A percentile compares a stretch with the other conserved stretches of the same genome.
Conservation (phyloP, 164 flowering plant species). For the Paratinospora sagittata region DNA sequence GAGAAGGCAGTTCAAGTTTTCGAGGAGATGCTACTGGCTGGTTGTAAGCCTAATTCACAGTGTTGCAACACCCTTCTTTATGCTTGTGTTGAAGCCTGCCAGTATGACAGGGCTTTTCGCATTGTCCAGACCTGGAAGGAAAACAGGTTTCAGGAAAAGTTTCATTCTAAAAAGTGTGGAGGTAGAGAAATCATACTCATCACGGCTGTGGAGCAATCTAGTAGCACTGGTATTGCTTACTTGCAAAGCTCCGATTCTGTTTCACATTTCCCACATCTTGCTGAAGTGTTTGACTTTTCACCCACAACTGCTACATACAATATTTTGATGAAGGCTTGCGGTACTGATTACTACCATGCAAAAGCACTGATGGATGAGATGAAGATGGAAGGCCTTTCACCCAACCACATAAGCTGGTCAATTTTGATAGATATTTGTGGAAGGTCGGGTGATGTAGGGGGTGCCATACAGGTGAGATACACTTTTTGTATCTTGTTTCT, state of each 20-base stretch:
- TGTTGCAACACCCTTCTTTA: conserved; percentile 75
- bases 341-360: conserved; percentile 66
- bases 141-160: conserved; percentile 21
- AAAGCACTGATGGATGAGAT: conserved; percentile 75
- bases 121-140: conserved; percentile 64
- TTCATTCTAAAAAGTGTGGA: conserved; percentile 2
- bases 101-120: conserved; percentile 86
- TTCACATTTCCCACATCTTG: conserved; percentile 21
- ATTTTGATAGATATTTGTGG: conserved; percentile 70
- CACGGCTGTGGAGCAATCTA: conserved; percentile 7
- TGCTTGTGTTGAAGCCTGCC: conserved; percentile 85
- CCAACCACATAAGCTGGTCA: conserved; percentile 83
- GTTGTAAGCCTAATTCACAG: conserved; percentile 73
- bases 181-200: conserved; percentile 6
- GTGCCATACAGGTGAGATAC: conserved; percentile 61
- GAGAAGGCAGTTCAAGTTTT: conserved; percentile 66
- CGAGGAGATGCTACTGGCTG: conserved; percentile 76
- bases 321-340: conserved; percentile 88
- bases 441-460: conserved; percentile 45
- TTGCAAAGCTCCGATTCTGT: conserved; percentile 18
- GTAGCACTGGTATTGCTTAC: conserved; percentile 9
- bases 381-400: conserved; percentile 58
- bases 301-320: conserved; percentile 80
- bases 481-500: neutral
- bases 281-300: conserved; percentile 41